These are phyloP conservation scores for Taphrina wiesneri DNA, from an alignment of 1,139 yeast genomes.

Conservation along the genomic window DNA sequence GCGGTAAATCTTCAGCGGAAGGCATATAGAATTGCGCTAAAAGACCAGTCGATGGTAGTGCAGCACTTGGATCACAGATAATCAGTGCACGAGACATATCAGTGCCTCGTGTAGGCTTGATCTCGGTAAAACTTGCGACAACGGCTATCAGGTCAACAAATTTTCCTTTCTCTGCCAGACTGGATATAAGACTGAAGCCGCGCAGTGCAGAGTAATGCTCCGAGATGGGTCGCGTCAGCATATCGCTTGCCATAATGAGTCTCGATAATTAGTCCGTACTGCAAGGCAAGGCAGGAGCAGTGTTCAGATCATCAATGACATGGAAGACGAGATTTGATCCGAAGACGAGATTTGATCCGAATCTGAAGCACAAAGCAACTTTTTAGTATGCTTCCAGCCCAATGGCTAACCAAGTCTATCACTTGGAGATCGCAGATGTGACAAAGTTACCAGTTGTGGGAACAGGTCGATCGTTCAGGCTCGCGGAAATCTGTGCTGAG, in stretches of 20 bases:
- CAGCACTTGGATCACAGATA: slow-evolving; percentile 31
- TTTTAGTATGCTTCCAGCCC: no score
- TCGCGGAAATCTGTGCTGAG: no score
- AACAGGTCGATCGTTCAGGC: no score
- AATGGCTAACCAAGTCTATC: no score
- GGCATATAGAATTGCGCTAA: slow-evolving; percentile 32
- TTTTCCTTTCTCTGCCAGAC: not conserved
- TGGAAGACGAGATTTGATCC: not conserved
- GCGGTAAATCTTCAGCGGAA: slow-evolving; percentile 16
- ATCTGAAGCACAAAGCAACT: no score
- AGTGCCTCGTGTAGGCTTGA: slow-evolving; percentile 10
- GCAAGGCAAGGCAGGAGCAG: not conserved
- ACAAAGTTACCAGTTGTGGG: no score
- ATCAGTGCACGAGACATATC: slow-evolving; percentile 21
- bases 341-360: no score
- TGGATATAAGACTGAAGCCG: not conserved
- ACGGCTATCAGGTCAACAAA: slow-evolving; percentile 8
- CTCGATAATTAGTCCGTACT: no score
- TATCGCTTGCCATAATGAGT: not conserved
- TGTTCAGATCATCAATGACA: not conserved
- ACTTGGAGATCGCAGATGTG: no score
- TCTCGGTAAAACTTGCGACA: slow-evolving; percentile 18
- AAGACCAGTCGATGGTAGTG: slow-evolving; percentile 10
- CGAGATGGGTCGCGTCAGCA: not conserved
- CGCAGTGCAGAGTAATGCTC: slow-evolving; percentile 4